Evolutionary conservation across 75 land plant genomes (phyloP).

Genomic region (Cryptomeria japonica): DNA sequence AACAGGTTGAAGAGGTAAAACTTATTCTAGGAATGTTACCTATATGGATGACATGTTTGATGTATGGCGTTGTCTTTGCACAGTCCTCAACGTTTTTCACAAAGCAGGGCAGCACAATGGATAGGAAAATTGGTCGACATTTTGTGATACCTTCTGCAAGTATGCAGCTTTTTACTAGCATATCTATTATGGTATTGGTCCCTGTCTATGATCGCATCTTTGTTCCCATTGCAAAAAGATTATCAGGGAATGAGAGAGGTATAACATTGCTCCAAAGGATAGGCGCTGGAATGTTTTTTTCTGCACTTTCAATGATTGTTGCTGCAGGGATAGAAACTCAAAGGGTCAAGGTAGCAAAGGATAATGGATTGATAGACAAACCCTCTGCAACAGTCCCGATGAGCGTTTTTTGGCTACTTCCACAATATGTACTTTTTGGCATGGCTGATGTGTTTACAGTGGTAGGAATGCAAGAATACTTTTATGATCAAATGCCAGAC

Average conservation of each 20-base stretch:
- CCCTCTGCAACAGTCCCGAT: constrained; percentile 30
- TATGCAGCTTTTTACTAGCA: constrained; percentile 60
- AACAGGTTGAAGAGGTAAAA: constrained; percentile 39
- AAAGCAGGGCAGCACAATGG: constrained; percentile 80
- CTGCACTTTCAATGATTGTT: constrained; percentile 71
- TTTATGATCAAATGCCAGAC: constrained; percentile 77
- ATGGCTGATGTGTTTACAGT: constrained; percentile 88
- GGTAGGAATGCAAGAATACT: constrained; percentile 92
- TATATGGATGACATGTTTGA: constrained; percentile 73
- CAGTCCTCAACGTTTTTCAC: constrained; percentile 85
- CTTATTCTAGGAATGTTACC: constrained; percentile 62
- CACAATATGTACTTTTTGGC: constrained; percentile 87
- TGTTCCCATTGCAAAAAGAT: constrained; percentile 39
- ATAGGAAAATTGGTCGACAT: constrained; percentile 44
- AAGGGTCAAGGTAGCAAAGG: constrained; percentile 33
- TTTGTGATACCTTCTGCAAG: constrained; percentile 88
- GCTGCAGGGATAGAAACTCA: constrained; percentile 61
- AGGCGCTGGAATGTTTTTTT: constrained; percentile 79
- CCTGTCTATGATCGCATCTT: constrained; percentile 77
- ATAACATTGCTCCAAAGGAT: constrained; percentile 78
- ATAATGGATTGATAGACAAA: constrained; percentile 12
- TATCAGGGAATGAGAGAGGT: constrained; percentile 61
- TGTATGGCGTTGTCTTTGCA: constrained; percentile 77
- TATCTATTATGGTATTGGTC: constrained; percentile 70
- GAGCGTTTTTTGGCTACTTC: constrained; percentile 78